Evolutionary conservation across 192 early-diverging fungal species (phyloP), one percentile per base, ranked within the genome.

Genomic region (Podila minutissima): DNA sequence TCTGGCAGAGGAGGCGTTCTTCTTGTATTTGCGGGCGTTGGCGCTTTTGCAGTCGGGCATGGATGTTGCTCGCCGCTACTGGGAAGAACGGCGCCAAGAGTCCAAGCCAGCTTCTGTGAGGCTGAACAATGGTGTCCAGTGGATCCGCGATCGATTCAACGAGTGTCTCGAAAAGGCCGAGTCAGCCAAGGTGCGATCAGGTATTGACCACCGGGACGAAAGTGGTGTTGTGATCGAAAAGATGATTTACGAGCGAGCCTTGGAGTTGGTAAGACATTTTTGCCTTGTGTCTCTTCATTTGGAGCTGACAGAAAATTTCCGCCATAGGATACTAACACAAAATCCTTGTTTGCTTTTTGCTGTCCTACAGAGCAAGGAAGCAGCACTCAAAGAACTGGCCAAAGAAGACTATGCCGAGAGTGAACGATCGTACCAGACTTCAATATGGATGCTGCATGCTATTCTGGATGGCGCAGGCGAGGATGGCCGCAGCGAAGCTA

Each of bases 81-180:
- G 92, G 91, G 61, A 85, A 59, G 69, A 87, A 67, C 61, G 74
- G 49, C 49, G 83, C 69, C 81, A 84, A 70, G 87, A 74, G 32
- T 32, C 75, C 17, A 83, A 83, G 55, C 71, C 66, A 10, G 86
- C 83, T 6, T 84, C 83, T 4, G 51, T 37, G 15, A 74, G 81
- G 63, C 75, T 85, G 28, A 87, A 86, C 70, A 70, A 41, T 31
- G 84, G 86, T 46, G 95, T 98, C 11, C 93, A 97, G 71, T 98
- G 95, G 94, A 93, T 97, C 64, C 91, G 95, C 26, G 90, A 89
- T 60, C 89, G 92, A 66, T 99, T 97, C 75, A 97, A 99, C 83
- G 93, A 93, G 60, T 97, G 95, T 61, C 73, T 97, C 12, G 95
- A 97, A 19, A 86, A 91, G 7, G 97, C 96, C 0, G 92, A 96